Conservation (phyloP, 352 stramenopile species). For the Thalassiosira delicatula region DNA sequence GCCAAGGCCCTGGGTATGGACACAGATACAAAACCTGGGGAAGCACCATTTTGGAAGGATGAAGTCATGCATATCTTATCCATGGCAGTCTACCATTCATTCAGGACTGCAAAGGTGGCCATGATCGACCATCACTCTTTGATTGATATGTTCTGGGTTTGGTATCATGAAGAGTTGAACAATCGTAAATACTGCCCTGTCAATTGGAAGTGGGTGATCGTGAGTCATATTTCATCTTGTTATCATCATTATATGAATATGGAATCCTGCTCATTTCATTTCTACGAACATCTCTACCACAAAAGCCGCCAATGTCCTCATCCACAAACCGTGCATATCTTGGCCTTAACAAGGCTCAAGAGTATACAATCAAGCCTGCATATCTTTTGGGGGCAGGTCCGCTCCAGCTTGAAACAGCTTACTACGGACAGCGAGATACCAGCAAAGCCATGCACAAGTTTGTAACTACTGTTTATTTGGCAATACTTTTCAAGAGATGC, state of each 20-base stretch:
- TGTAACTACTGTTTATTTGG: constrained; percentile 5
- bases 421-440: constrained; percentile 30
- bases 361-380: constrained; percentile 49
- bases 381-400: constrained; percentile 37
- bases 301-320: constrained; percentile 49
- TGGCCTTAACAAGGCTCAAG: constrained; percentile 48
- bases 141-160: constrained; percentile 52
- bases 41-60: constrained; percentile 50
- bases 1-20: constrained; percentile 43
- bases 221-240: too few species aligned
- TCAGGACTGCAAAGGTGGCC: constrained; percentile 40
- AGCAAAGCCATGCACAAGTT: constrained; percentile 23
- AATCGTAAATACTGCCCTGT: constrained; percentile 47
- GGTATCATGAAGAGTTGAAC: constrained; percentile 42
- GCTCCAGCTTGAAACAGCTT: constrained; percentile 11
- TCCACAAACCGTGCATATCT: constrained; percentile 46
- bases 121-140: constrained; percentile 54
- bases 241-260: too few species aligned
- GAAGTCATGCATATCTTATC: constrained; percentile 44
- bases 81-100: constrained; percentile 49
- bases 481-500: constrained; percentile 9
- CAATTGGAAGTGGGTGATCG: constrained; percentile 63
- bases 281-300: too few species aligned
- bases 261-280: too few species aligned
- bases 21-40: constrained; percentile 40